Evolutionary conservation across 2,329 filamentous ascomycete species (phyloP).

Genomic region (Claviceps quebecensis): DNA sequence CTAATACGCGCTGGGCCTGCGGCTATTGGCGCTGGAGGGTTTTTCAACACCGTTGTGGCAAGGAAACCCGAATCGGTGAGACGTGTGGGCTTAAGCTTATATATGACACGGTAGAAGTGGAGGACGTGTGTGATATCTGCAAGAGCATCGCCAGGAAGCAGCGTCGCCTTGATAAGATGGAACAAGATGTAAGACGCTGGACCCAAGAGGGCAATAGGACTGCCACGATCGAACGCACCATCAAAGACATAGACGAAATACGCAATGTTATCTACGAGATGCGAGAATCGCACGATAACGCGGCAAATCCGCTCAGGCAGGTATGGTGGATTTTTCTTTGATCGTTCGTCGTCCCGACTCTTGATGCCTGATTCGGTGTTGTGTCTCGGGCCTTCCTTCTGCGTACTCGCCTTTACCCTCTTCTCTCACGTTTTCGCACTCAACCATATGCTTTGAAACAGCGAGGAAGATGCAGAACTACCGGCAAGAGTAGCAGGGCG

Average conservation of each 20-base stretch:
- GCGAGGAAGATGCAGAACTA: conserved; percentile 6
- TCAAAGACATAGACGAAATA: conserved; percentile 54
- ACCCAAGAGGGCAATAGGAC: conserved; percentile 57
- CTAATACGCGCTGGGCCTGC: conserved; percentile 73
- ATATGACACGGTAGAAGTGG: conserved; percentile 49
- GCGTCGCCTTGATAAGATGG: conserved; percentile 60
- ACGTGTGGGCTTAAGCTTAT: conserved; percentile 91
- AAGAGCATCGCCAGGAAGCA: conserved; percentile 79
- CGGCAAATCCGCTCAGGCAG: conserved; percentile 21
- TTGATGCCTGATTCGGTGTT: too few species aligned
- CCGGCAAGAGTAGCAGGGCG: background rate
- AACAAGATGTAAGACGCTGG: conserved; percentile 65
- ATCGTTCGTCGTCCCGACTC: background rate
- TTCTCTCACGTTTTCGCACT: background rate
- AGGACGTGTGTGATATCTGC: conserved; percentile 66
- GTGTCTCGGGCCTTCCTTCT: background rate
- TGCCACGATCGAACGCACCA: conserved; percentile 59
- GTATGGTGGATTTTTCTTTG: conserved; percentile 9
- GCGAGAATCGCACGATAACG: conserved; percentile 23
- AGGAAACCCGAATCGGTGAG: conserved; percentile 90
- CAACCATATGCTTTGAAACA: background rate
- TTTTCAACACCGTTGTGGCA: conserved; percentile 85
- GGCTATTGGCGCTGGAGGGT: conserved; percentile 91
- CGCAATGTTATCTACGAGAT: conserved; percentile 42
- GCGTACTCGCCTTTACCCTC: background rate